Evolutionary conservation across 768 basidiomycete genomes (phyloP).

Genomic region (Podaxis rugospora): DNA sequence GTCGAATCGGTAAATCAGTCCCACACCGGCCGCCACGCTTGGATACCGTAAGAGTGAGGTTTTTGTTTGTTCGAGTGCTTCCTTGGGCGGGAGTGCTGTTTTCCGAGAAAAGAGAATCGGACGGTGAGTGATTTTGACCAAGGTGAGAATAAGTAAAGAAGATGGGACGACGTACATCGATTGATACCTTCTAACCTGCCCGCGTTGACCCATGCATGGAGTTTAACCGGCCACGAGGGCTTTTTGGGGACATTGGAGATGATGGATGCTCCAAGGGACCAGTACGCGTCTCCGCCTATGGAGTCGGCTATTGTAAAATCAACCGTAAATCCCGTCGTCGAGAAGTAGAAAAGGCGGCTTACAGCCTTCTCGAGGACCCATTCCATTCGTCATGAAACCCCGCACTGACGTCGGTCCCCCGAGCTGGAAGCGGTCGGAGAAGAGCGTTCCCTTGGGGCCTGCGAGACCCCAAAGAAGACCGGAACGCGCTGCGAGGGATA

Average conservation of each 20-base stretch:
- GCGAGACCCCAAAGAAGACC: slow-evolving; percentile 67
- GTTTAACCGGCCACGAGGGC: slow-evolving; percentile 76
- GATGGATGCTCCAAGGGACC: slow-evolving; percentile 72
- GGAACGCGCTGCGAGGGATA: slow-evolving; percentile 68
- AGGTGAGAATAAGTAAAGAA: not conserved
- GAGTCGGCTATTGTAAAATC: slow-evolving; percentile 59
- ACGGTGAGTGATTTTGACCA: not conserved
- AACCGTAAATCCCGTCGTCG: not conserved
- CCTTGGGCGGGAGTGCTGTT: slow-evolving; percentile 5
- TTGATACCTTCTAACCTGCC: slow-evolving; percentile 67
- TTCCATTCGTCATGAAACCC: slow-evolving; percentile 59
- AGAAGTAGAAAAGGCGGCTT: slow-evolving; percentile 15
- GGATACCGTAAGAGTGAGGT: not conserved
- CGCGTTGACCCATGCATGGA: slow-evolving; percentile 77
- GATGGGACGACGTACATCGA: slow-evolving; percentile 38
- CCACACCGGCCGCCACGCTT: slow-evolving; percentile 70
- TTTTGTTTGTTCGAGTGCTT: slow-evolving; percentile 1
- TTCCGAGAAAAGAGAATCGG: not conserved
- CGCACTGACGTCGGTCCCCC: slow-evolving; percentile 88
- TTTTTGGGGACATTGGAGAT: slow-evolving; percentile 70
- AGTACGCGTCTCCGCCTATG: slow-evolving; percentile 78
- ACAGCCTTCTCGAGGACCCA: slow-evolving; percentile 80
- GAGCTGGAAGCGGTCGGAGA: slow-evolving; percentile 87
- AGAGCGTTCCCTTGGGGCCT: slow-evolving; percentile 39
- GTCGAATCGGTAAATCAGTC: slow-evolving; percentile 79